Percentiles rank a stretch among this genome's conserved stretches.
Conservation (phyloP, 2,329 filamentous ascomycete species). For the Scleromitrula shiraiana region DNA sequence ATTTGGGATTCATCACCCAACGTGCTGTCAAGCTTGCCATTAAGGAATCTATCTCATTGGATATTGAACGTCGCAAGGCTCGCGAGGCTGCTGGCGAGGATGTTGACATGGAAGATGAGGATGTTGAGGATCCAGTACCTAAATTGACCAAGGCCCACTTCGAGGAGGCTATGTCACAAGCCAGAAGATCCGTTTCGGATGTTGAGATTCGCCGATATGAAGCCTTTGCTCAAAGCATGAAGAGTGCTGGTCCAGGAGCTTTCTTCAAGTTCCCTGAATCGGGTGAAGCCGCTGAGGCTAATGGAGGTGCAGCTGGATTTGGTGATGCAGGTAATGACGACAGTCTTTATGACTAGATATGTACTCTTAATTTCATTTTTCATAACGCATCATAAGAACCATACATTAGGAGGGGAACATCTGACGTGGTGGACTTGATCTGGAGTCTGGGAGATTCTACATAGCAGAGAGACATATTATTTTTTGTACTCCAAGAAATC, state of each 20-base stretch:
- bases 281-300: constrained; percentile 50
- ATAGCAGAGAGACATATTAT: background rate
- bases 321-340: constrained; percentile 90
- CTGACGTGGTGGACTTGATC: constrained; percentile 11
- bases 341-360: constrained; percentile 84
- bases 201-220: constrained; percentile 98
- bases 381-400: constrained; percentile 12
- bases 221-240: constrained; percentile 98
- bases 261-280: constrained; percentile 92
- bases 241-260: constrained; percentile 89
- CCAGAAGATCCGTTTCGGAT: constrained; percentile 87
- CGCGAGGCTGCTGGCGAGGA: constrained; percentile 79
- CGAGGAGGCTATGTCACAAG: constrained; percentile 95
- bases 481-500: background rate
- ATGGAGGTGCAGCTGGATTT: constrained; percentile 51
- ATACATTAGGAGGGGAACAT: constrained; percentile 11
- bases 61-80: constrained; percentile 86
- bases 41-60: constrained; percentile 84
- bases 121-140: constrained; percentile 84
- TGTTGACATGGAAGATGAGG: constrained; percentile 73
- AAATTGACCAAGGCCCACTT: constrained; percentile 95
- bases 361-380: constrained; percentile 26
- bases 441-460: constrained; percentile 13
- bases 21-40: constrained; percentile 98
- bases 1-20: constrained; percentile 98